phyloP scores from a whole-genome alignment of 1,284 basidiomycete genomes.

The Fomitopsis betulina region DNA sequence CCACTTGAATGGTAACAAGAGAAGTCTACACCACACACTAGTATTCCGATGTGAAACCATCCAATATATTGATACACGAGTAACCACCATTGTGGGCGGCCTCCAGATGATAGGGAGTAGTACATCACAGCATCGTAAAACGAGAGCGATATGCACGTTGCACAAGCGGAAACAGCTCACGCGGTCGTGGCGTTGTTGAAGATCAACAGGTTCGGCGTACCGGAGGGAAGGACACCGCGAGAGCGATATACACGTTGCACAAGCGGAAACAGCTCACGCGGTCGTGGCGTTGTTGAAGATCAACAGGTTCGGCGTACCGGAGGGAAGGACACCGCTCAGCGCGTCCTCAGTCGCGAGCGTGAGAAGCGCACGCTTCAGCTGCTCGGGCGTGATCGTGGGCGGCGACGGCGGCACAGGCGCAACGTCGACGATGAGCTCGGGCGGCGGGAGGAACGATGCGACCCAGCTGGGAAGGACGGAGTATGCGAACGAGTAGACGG shows the following conservation, averaged over 20 bases:
- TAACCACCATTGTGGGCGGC: not conserved
- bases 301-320: conserved; percentile 51
- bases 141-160: not conserved
- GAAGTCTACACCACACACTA: not conserved
- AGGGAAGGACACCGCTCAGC: conserved; percentile 28
- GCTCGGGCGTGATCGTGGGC: conserved; percentile 43
- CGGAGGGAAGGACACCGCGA: conserved; percentile 35
- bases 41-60: not conserved
- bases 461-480: conserved; percentile 57
- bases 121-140: not conserved
- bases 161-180: conserved; percentile 1
- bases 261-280: conserved; percentile 5
- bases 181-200: conserved; percentile 51
- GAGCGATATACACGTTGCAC: not conserved
- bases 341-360: conserved; percentile 45
- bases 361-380: conserved; percentile 60
- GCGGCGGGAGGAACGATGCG: conserved; percentile 53
- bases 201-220: conserved; percentile 52
- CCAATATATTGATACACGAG: conserved; percentile 3
- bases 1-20: not conserved
- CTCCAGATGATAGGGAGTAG: not conserved
- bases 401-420: conserved; percentile 37
- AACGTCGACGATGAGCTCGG: conserved; percentile 40
- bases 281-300: conserved; percentile 55
- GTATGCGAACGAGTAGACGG: conserved; percentile 51